Evolutionary conservation across 345 rosid genomes (phyloP), one percentile per base, ranked within the genome.

Genomic region (Aquilaria yunnanensis): DNA sequence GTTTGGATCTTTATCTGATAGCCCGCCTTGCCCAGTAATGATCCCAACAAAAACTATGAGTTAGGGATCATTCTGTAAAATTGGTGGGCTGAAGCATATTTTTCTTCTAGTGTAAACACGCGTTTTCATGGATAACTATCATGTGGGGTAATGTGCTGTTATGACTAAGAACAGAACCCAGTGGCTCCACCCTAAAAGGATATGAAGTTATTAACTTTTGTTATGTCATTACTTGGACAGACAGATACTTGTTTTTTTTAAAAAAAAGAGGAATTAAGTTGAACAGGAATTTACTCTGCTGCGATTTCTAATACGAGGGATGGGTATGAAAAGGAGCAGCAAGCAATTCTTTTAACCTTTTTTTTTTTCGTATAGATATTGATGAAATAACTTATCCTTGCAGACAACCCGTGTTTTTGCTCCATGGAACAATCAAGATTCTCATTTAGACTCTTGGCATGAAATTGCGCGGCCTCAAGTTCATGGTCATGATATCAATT

Each of bases 381-480:
- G 52, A 64, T 62, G 53, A 7, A 47, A 29, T 56, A 47, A 45
- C 65, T 16, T 64, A 30, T 54, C 1, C 5, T 66, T 81, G 61
- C 84, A 94, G 97, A 86, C 96, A 29, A 71, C 85, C 33, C 97
- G 93, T 41, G 73, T 82, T 60, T 90, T 86, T 83, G 87, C 89
- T 47, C 81, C 95, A 57, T 94, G 97, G 99, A 33, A 83, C 80
- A 78, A 54, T 64, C 79, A 67, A 53, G 63, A 30, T 48, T 56
- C 14, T 9, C 74, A 68, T 50, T 72, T 60, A 61, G 81, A 77
- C 69, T 75, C 78, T 56, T 88, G 95, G 96, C 90, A 90, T 78
- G 99, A 94, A 83, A 77, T 94, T 41, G 87, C 92, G 48, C 88
- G 95, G 47, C 99, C 99, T 69, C 97, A 94, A 79, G 79, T 94